A percentile compares a stretch with the other conserved stretches of the same genome.
Conservation (phyloP, 1,139 yeast genomes). For the Saccharomycopsis crataegensis region DNA sequence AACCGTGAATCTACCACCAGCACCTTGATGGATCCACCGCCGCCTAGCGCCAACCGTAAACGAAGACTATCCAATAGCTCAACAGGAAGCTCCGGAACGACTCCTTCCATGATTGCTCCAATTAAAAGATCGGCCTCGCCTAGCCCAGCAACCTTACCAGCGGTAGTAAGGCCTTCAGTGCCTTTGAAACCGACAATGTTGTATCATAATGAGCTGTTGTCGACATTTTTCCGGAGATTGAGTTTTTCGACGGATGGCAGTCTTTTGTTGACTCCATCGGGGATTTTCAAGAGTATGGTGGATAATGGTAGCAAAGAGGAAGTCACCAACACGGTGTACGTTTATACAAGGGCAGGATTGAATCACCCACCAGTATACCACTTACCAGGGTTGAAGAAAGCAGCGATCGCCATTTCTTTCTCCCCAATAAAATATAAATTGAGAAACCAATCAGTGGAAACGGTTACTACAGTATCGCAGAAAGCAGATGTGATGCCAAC, state of each 20-base stretch:
- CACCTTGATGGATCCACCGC: slow-evolving; percentile 8
- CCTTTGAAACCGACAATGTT: not conserved
- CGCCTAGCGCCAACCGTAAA: slow-evolving; percentile 4
- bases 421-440: slow-evolving; percentile 56
- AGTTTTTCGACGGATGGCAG: slow-evolving; percentile 87
- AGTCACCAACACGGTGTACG: slow-evolving; percentile 59
- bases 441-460: slow-evolving; percentile 21
- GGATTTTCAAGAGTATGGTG: slow-evolving; percentile 38
- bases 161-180: slow-evolving; percentile 25
- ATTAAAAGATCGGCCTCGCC: slow-evolving; percentile 23
- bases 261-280: slow-evolving; percentile 76
- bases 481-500: not conserved
- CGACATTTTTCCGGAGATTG: slow-evolving; percentile 82
- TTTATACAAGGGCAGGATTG: slow-evolving; percentile 65
- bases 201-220: slow-evolving; percentile 80
- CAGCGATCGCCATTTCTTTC: slow-evolving; percentile 77
- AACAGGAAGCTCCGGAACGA: slow-evolving; percentile 22
- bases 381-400: slow-evolving; percentile 72
- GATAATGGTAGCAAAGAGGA: slow-evolving; percentile 28
- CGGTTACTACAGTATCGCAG: too few relatives aligned
- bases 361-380: slow-evolving; percentile 66
- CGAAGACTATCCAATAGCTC: slow-evolving; percentile 21
- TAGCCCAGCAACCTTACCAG: slow-evolving; percentile 33
- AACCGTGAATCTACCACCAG: not conserved
- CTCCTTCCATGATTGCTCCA: slow-evolving; percentile 18